These are phyloP conservation scores for Hortiboletus campestris DNA, from an alignment of 768 basidiomycete species.

Conservation along the genomic window DNA sequence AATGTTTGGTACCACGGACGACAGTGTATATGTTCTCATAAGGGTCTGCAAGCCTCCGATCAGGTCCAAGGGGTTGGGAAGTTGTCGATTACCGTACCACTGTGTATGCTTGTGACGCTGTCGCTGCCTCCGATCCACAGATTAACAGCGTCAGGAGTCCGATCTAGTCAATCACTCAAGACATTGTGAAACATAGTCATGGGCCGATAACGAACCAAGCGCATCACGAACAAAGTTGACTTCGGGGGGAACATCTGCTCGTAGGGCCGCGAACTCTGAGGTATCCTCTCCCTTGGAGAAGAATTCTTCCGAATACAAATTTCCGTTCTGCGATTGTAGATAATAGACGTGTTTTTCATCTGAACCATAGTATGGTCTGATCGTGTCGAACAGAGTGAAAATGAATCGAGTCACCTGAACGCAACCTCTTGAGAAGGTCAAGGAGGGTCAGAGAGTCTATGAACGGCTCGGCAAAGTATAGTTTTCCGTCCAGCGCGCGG, in stretches of 20 bases:
- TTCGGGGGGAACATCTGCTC: slow-evolving; percentile 64
- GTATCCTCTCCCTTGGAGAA: slow-evolving; percentile 35
- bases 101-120: slow-evolving; percentile 85
- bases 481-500: slow-evolving; percentile 45
- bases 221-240: slow-evolving; percentile 77
- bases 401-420: slow-evolving; percentile 27
- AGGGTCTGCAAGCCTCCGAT: slow-evolving; percentile 50
- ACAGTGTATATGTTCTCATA: slow-evolving; percentile 95
- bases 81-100: slow-evolving; percentile 47
- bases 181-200: not conserved
- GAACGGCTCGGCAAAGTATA: slow-evolving; percentile 77
- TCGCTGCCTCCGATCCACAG: slow-evolving; percentile 83
- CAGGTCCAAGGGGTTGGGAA: not conserved
- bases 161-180: slow-evolving; percentile 37
- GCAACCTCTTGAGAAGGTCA: slow-evolving; percentile 46
- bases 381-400: not conserved
- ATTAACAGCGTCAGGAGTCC: slow-evolving; percentile 83
- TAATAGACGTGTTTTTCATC: slow-evolving; percentile 50
- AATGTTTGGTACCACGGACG: slow-evolving; percentile 79
- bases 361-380: not conserved
- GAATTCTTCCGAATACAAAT: slow-evolving; percentile 56
- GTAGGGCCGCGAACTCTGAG: slow-evolving; percentile 64
- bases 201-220: slow-evolving; percentile 51
- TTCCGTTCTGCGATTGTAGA: slow-evolving; percentile 92
- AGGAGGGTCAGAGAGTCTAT: slow-evolving; percentile 66